Base-by-base conservation (phyloP, 345 rosid genomes). In the Brassica cretica region DNA sequence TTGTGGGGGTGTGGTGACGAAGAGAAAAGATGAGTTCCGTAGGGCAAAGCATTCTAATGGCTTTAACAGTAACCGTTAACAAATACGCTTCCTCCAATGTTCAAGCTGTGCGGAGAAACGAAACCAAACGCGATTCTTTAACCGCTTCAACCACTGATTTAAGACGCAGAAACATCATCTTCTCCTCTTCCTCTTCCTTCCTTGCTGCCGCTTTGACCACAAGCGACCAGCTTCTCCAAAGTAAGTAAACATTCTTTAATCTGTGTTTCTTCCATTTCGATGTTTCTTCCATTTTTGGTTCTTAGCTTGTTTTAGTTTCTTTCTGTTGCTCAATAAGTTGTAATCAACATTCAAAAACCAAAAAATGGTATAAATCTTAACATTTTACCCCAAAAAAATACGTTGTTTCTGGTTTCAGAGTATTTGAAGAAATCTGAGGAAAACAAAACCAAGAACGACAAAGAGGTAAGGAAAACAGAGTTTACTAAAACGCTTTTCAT, bases 51-150 rank as follows among this genome's bases (percentile, higher is more conserved):
- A 82, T 94, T 29, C 82, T 92, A 75, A 92, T 94, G 98, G 98
- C 97, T 25, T 68, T 94, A 62, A 92, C 98, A n/a, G 97, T 85
- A 14, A 92, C 96, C 6, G 90, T 90, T 64, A 94, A 94, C 98
- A 88, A 88, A 71, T 89, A 80, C 32, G 88, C 93, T 82, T 87
- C 97, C 16, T 87, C 94, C 37, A 94, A 92, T 69, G 88, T 92
- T 33, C 87, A 85, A 74, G 85, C 98, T 5, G 88, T 89, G 14
- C 94, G 82, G 1, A 85, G 84, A 81, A 81, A 80, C 64, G 89
- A 86, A n/a, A 65, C 84, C 14, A 78, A 84, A 66, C 37, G 79
- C 27, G 18, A 30, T 59, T 32, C 79, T 14, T 62, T 67, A 60
- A 16, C 78, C 53, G 18, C 84, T 53, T 10, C 24, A 16, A 5